Conservation (phyloP, 805 yeast genomes). For the Citeromyces nyonsensis region DNA sequence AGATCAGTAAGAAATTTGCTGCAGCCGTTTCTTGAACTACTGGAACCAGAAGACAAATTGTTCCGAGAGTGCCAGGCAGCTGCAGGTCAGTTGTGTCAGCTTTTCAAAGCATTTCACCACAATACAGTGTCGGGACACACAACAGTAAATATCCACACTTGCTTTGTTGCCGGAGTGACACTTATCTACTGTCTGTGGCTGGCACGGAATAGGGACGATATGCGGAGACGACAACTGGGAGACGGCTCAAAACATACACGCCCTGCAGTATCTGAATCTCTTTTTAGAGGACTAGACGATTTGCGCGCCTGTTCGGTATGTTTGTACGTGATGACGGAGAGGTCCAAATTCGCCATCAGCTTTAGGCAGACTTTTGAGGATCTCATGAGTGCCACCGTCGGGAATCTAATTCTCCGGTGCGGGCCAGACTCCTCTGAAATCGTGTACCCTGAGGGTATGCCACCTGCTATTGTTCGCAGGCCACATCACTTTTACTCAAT, state of each 20-base stretch:
- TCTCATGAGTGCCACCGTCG: conserved; percentile 47
- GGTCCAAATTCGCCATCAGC: conserved; percentile 43
- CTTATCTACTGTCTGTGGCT: conserved; percentile 53
- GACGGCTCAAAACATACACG: conserved; percentile 45
- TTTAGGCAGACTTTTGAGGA: conserved; percentile 59
- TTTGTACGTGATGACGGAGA: conserved; percentile 49
- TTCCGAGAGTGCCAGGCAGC: conserved; percentile 59
- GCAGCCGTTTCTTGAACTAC: conserved; percentile 47
- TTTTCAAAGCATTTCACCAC: conserved; percentile 47
- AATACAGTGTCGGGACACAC: conserved; percentile 49
- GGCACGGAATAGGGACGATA: conserved; percentile 44
- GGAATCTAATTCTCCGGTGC: conserved; percentile 44
- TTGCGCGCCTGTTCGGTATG: conserved; percentile 50
- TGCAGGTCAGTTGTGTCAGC: conserved; percentile 54
- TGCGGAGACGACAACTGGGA: conserved; percentile 35
- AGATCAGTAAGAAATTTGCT: conserved; percentile 42
- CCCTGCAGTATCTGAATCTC: conserved; percentile 36
- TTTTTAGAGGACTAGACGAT: conserved; percentile 43
- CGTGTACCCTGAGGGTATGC: conserved; percentile 35
- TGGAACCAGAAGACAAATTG: conserved; percentile 43
- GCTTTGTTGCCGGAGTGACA: conserved; percentile 56
- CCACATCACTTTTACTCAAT: conserved; percentile 20
- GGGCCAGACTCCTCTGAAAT: conserved; percentile 48
- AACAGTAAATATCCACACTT: conserved; percentile 50
- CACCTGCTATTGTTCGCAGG: conserved; percentile 40